Evolutionary conservation across 2,329 filamentous ascomycete species (phyloP), one percentile per base, ranked within the genome.

Genomic region (Phoma sp.): DNA sequence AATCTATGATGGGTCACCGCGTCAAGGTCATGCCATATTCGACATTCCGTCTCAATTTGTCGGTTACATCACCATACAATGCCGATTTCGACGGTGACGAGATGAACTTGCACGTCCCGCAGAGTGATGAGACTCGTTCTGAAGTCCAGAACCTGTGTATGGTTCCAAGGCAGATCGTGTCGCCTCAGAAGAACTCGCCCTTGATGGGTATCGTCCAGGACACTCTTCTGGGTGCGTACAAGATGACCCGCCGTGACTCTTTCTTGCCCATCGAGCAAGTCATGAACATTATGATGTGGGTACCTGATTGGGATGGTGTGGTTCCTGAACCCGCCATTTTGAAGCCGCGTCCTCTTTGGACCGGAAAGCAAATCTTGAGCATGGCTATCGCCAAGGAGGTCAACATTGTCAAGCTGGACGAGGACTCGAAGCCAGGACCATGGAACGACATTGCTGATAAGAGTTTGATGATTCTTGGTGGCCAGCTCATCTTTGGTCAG

Each of bases 161-260:
- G 84, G 95, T 99, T n/a, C 95, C 95, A 0, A 85, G 95, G 66
- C 97, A 99, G 76, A 98, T 99, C 69, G 96, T 99, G 8, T 99
- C 96, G 2, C 95, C 95, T 4, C 95, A 99, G 77, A 88, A 93
- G 71, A 99, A 99, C 77, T 90, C 91, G 52, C 96, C 95, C 41
- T 83, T 99, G 52, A 99, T 99, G 96, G 96, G 96, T 86, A 98
- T 99, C 65, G 95, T 99, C 22, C 95, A 99, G 75, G 95, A 99
- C 76, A 96, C 93, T 23, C 83, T 99, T 55, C 95, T 93, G 64
- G 95, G 96, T 78, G 89, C 92, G 38, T 99, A 97, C 85, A 99
- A 99, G 80, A 87, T 99, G 65, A 96, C 90, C 68, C 89, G 92
- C 66, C 88, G 93, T 72, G 95, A 99, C 74, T 87, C 91, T 27